These are phyloP conservation scores for Sporothrix brunneoviolacea DNA, from an alignment of 2,329 filamentous ascomycete genomes.

Conservation along the genomic window DNA sequence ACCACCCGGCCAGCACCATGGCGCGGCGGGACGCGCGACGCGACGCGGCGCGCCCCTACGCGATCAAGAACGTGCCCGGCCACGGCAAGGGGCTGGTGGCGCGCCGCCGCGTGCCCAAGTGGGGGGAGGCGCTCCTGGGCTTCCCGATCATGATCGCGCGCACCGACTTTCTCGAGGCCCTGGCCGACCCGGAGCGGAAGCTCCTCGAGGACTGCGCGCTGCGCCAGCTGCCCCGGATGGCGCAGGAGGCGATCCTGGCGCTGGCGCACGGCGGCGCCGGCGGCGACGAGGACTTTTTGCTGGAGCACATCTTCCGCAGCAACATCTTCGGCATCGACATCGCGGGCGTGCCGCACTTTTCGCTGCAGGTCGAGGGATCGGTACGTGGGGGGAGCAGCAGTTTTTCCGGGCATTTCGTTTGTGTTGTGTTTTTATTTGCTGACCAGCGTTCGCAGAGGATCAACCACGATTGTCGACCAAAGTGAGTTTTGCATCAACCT, in stretches of 20 bases:
- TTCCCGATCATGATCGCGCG: slow-evolving; percentile 21
- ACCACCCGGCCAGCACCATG: slow-evolving; percentile 15
- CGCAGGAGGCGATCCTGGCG: slow-evolving; percentile 15
- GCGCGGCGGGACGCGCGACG: not conserved
- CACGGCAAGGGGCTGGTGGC: slow-evolving; percentile 22
- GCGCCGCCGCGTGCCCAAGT: slow-evolving; percentile 14
- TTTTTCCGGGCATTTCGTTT: too few relatives aligned
- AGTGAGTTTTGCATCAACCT: slow-evolving; percentile 13
- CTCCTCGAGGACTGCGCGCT: slow-evolving; percentile 19
- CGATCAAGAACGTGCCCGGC: slow-evolving; percentile 18
- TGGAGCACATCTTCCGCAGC: slow-evolving; percentile 22
- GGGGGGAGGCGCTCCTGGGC: slow-evolving; percentile 20
- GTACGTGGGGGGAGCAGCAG: too few relatives aligned
- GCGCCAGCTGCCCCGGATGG: slow-evolving; percentile 16
- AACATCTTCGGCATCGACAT: slow-evolving; percentile 25
- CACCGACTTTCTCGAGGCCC: slow-evolving; percentile 19
- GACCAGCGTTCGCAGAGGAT: slow-evolving; percentile 15
- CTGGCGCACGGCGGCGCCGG: slow-evolving; percentile 18
- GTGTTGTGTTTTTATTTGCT: too few relatives aligned
- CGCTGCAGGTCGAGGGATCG: slow-evolving; percentile 20
- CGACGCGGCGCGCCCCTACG: slow-evolving; percentile 10
- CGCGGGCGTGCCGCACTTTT: slow-evolving; percentile 21
- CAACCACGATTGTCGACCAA: slow-evolving; percentile 23
- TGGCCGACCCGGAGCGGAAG: slow-evolving; percentile 11
- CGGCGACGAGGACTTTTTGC: slow-evolving; percentile 9